These are phyloP conservation scores for Trypanosoma scelopori DNA, from an alignment of 208 protist genomes.

Conservation along the genomic window DNA sequence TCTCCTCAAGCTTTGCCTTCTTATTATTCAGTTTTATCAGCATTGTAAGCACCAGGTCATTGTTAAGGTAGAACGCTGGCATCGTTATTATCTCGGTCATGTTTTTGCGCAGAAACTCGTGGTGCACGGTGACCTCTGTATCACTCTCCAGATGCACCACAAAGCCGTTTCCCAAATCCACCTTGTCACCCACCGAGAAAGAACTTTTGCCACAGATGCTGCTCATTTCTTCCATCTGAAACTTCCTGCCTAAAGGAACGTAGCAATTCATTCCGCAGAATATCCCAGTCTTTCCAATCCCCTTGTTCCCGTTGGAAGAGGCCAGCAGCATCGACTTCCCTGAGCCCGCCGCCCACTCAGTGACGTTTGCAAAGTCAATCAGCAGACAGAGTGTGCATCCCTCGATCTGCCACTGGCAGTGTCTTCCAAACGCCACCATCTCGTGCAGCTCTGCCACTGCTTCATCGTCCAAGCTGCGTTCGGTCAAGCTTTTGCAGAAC, in stretches of 20 bases:
- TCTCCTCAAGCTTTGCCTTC: background rate
- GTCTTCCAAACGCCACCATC: constrained; percentile 42
- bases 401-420: constrained; percentile 50
- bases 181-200: constrained; percentile 33
- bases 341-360: constrained; percentile 41
- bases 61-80: constrained; percentile 15
- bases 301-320: constrained; percentile 66
- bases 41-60: background rate
- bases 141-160: constrained; percentile 20
- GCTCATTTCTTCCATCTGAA: constrained; percentile 39
- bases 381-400: constrained; percentile 52
- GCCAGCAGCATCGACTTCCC: constrained; percentile 76
- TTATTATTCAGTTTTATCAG: constrained; percentile 1
- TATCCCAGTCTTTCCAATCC: constrained; percentile 62
- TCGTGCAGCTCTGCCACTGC: constrained; percentile 32
- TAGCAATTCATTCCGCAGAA: constrained; percentile 77
- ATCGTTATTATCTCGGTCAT: background rate
- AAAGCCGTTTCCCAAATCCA: constrained; percentile 41
- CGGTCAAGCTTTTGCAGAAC: constrained; percentile 56
- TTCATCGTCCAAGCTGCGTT: constrained; percentile 30
- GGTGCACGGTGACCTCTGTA: constrained; percentile 19
- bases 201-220: constrained; percentile 6
- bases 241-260: constrained; percentile 27
- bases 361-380: constrained; percentile 54
- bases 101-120: background rate